Conservation (phyloP, 768 basidiomycete species). For the Podaxis sp. region DNA sequence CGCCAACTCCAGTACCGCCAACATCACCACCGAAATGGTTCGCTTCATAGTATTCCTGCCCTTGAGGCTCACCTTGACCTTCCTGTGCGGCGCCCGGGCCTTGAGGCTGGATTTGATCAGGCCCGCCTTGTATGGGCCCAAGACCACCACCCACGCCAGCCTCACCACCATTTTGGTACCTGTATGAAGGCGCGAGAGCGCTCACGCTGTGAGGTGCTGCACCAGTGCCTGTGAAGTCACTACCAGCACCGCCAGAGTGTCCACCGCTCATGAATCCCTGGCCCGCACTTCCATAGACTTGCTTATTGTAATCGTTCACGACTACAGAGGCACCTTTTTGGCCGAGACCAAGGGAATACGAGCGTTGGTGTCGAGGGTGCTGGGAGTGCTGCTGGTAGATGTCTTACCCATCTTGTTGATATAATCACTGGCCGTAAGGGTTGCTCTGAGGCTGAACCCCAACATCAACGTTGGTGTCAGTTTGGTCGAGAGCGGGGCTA, state of each 20-base stretch:
- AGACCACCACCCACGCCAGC: constrained; percentile 42
- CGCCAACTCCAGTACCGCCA: constrained; percentile 30
- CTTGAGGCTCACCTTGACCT: constrained; percentile 46
- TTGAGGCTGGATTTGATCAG: constrained; percentile 51
- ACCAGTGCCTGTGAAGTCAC: constrained; percentile 51
- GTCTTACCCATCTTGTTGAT: constrained; percentile 47
- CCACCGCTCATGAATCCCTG: constrained; percentile 63
- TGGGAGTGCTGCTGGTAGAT: constrained; percentile 49
- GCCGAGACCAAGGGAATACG: constrained; percentile 38
- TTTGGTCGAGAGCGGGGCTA: constrained; percentile 60
- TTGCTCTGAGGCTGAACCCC: constrained; percentile 44
- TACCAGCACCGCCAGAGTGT: constrained; percentile 33
- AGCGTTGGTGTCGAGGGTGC: constrained; percentile 38
- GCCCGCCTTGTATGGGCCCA: constrained; percentile 37
- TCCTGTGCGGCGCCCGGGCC: constrained; percentile 42
- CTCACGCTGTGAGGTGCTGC: constrained; percentile 47
- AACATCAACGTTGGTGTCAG: constrained; percentile 47
- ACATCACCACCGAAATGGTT: constrained; percentile 39
- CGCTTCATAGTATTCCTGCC: constrained; percentile 44
- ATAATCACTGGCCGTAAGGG: constrained; percentile 59
- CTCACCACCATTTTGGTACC: constrained; percentile 64
- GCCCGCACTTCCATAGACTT: constrained; percentile 40
- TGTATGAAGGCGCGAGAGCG: constrained; percentile 46
- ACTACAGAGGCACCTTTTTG: constrained; percentile 34
- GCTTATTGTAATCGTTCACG: constrained; percentile 38